phyloP scores from a whole-genome alignment of 345 rosid genomes.

The Carallia pectinifolia region DNA sequence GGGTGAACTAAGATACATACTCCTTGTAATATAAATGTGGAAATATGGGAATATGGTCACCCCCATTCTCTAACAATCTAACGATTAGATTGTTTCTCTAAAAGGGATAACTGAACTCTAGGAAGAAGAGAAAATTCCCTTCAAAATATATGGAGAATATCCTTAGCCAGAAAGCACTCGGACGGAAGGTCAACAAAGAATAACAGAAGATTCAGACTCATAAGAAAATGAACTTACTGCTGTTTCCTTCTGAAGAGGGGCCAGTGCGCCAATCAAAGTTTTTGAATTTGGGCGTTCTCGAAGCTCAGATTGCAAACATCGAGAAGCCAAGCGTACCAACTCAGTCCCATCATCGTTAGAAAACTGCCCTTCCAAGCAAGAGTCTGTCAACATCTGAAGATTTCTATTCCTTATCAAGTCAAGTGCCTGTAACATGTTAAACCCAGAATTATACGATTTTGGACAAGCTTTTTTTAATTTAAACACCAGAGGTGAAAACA shows the following conservation, averaged over 20 bases:
- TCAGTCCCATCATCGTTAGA: constrained; percentile 82
- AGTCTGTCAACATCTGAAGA: constrained; percentile 81
- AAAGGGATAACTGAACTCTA: no score
- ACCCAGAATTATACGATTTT: constrained; percentile 10
- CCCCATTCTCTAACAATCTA: no score
- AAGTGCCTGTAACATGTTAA: constrained; percentile 59
- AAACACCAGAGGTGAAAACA: neutral
- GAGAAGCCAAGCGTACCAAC: constrained; percentile 82
- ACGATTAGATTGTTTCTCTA: no score
- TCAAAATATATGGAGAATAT: no score
- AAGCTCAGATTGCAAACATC: constrained; percentile 92
- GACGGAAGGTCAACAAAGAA: neutral
- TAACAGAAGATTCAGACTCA: neutral
- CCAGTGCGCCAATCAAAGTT: constrained; percentile 66
- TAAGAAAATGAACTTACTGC: constrained; percentile 50
- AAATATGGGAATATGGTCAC: no score
- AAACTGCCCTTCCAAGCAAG: constrained; percentile 92
- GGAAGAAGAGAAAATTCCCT: no score
- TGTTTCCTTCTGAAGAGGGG: constrained; percentile 81
- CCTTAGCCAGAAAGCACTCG: neutral
- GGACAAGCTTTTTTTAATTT: neutral
- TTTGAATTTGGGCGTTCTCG: constrained; percentile 88
- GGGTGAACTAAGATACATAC: neutral
- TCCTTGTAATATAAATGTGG: no score
- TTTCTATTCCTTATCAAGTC: constrained; percentile 91